These are phyloP conservation scores for Sanguinoderma infundibulare DNA, from an alignment of 1,284 basidiomycete species.

Conservation along the genomic window DNA sequence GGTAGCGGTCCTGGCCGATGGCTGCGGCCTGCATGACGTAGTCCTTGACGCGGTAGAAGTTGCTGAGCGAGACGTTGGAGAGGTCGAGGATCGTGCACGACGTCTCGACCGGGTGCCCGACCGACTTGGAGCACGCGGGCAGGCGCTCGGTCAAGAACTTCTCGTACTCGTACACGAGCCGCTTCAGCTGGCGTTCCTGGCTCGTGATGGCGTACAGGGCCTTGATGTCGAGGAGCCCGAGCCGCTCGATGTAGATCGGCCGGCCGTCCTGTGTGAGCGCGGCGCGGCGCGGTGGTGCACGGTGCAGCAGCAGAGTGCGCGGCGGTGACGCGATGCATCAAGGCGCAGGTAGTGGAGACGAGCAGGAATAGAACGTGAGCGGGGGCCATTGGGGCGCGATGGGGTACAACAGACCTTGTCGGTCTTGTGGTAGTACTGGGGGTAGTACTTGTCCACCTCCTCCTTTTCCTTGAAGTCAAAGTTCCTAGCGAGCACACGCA, in stretches of 20 bases:
- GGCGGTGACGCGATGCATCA: background rate
- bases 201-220: slow-evolving; percentile 85
- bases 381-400: background rate
- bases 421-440: slow-evolving; percentile 95
- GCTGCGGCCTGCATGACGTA: slow-evolving; percentile 83
- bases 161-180: slow-evolving; percentile 95
- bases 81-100: slow-evolving; percentile 98
- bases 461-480: slow-evolving; percentile 90
- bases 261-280: slow-evolving; percentile 92
- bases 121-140: slow-evolving; percentile 77
- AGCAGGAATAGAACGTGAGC: background rate
- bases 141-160: slow-evolving; percentile 82
- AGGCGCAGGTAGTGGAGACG: background rate
- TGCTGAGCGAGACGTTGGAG: slow-evolving; percentile 77
- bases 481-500: slow-evolving; percentile 51
- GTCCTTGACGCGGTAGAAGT: slow-evolving; percentile 93
- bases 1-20: slow-evolving; percentile 93
- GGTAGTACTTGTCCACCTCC: slow-evolving; percentile 91
- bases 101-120: slow-evolving; percentile 93
- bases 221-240: slow-evolving; percentile 89
- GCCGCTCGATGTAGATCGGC: slow-evolving; percentile 93
- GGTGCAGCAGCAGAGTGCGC: background rate
- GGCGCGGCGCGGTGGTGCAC: background rate
- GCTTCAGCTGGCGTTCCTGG: slow-evolving; percentile 87
- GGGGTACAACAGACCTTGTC: slow-evolving; percentile 70